A percentile compares a stretch with the other conserved stretches of the same genome.
phyloP scores from a whole-genome alignment of 176 grass and related monocot genomes.

The Thalia dealbata region DNA sequence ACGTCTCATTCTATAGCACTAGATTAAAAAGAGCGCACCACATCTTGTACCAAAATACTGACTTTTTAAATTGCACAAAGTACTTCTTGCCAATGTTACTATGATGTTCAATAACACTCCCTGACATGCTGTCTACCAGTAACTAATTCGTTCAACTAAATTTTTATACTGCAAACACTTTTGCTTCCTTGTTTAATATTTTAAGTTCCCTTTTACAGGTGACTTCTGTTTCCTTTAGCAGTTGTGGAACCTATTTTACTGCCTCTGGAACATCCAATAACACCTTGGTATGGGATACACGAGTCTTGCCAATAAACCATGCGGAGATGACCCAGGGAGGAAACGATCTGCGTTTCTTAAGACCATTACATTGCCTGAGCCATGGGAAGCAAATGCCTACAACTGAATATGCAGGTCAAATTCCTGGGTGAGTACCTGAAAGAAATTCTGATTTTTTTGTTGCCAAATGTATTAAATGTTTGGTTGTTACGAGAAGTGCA shows the following conservation, averaged over 20 bases:
- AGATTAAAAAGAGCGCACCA: too few relatives aligned
- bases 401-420: slow-evolving; percentile 63
- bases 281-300: slow-evolving; percentile 79
- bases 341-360: slow-evolving; percentile 82
- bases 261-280: slow-evolving; percentile 84
- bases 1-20: too few relatives aligned
- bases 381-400: slow-evolving; percentile 78
- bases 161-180: too few relatives aligned
- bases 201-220: slow-evolving; percentile 33
- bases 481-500: background rate
- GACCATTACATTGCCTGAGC: slow-evolving; percentile 85
- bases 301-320: slow-evolving; percentile 49
- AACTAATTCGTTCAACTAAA: too few relatives aligned
- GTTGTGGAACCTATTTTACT: slow-evolving; percentile 82
- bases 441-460: slow-evolving; percentile 5
- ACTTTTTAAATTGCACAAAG: too few relatives aligned
- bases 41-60: too few relatives aligned
- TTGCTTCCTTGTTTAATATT: background rate
- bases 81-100: too few relatives aligned
- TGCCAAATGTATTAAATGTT: background rate
- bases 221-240: slow-evolving; percentile 88
- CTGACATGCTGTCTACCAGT: too few relatives aligned
- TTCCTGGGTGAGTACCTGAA: slow-evolving; percentile 47
- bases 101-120: too few relatives aligned
- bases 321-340: slow-evolving; percentile 6